phyloP scores from a whole-genome alignment of 2,329 filamentous ascomycete genomes.

The Microcyclospora tardicrescens region DNA sequence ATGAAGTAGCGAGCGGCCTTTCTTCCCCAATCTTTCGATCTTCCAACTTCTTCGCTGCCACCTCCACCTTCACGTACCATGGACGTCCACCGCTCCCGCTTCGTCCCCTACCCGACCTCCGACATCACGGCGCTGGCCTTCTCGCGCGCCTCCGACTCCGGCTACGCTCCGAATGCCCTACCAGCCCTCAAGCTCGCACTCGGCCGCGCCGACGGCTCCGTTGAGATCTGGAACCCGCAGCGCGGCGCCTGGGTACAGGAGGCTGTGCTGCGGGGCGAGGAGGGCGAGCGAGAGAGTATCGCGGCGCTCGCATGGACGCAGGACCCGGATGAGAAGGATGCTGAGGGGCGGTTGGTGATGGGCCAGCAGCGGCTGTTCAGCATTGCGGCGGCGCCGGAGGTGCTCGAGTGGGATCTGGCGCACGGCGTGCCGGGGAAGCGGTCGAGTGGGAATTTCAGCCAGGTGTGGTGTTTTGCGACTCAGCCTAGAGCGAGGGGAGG shows the following conservation, averaged over 20 bases:
- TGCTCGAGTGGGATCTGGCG: conserved; percentile 90
- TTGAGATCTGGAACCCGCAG: conserved; percentile 93
- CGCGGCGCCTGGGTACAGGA: conserved; percentile 82
- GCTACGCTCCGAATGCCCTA: conserved; percentile 26
- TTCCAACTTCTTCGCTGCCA: no score
- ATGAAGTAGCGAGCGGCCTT: no score
- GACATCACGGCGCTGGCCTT: conserved; percentile 93
- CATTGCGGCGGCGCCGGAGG: conserved; percentile 80
- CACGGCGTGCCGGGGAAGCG: conserved; percentile 66
- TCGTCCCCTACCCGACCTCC: conserved; percentile 81
- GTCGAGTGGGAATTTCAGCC: conserved; percentile 82
- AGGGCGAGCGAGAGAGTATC: conserved; percentile 67
- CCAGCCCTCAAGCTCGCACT: conserved; percentile 66
- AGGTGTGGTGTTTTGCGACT: conserved; percentile 90
- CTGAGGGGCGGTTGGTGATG: conserved; percentile 46
- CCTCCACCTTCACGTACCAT: conserved; percentile 34
- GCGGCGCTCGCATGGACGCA: conserved; percentile 88
- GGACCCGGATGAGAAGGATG: conserved; percentile 60
- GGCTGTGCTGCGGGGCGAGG: conserved; percentile 57
- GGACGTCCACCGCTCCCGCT: conserved; percentile 95
- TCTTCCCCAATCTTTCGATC: no score
- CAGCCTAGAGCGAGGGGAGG: conserved; percentile 50
- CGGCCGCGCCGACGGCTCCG: conserved; percentile 85
- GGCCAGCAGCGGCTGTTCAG: conserved; percentile 84
- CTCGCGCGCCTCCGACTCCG: conserved; percentile 53